These are phyloP conservation scores for Lentinula boryana DNA, from an alignment of 768 basidiomycete species.

Conservation along the genomic window DNA sequence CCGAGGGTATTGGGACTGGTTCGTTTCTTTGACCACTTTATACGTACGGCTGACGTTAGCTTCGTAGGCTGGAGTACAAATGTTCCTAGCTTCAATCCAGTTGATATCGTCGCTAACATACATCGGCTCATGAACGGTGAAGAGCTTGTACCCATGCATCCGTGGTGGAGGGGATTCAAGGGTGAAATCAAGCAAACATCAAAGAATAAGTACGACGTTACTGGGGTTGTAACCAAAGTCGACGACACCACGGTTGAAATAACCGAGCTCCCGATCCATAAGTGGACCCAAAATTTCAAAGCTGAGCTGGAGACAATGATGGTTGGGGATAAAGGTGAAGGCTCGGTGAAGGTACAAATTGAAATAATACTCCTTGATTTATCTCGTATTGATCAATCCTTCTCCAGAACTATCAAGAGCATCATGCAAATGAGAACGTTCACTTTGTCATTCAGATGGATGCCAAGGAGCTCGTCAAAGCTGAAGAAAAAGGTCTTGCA, in stretches of 20 bases:
- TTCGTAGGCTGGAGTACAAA: slow-evolving; percentile 86
- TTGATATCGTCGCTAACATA: slow-evolving; percentile 84
- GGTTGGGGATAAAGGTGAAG: slow-evolving; percentile 71
- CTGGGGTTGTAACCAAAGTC: slow-evolving; percentile 67
- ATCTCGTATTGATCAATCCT: background rate
- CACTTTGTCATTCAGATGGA: slow-evolving; percentile 83
- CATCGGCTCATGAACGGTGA: slow-evolving; percentile 82
- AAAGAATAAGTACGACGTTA: slow-evolving; percentile 83
- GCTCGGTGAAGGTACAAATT: slow-evolving; percentile 68
- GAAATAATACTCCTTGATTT: slow-evolving; percentile 5
- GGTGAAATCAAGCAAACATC: slow-evolving; percentile 76
- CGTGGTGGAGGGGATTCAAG: slow-evolving; percentile 97
- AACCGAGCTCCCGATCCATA: slow-evolving; percentile 90
- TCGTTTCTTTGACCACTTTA: slow-evolving; percentile 14
- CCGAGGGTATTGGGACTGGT: slow-evolving; percentile 98
- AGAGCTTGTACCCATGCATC: slow-evolving; percentile 79
- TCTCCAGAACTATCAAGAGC: slow-evolving; percentile 89
- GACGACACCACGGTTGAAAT: slow-evolving; percentile 91
- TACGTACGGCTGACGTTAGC: background rate
- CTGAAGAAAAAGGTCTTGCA: slow-evolving; percentile 81
- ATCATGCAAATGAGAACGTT: slow-evolving; percentile 88
- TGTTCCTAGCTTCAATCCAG: slow-evolving; percentile 89
- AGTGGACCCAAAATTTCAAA: slow-evolving; percentile 93
- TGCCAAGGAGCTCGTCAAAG: slow-evolving; percentile 76
- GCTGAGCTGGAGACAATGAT: slow-evolving; percentile 87